Conservation (phyloP, 225 moss, liverwort and hornwort genomes). For the Polytrichum commune region DNA sequence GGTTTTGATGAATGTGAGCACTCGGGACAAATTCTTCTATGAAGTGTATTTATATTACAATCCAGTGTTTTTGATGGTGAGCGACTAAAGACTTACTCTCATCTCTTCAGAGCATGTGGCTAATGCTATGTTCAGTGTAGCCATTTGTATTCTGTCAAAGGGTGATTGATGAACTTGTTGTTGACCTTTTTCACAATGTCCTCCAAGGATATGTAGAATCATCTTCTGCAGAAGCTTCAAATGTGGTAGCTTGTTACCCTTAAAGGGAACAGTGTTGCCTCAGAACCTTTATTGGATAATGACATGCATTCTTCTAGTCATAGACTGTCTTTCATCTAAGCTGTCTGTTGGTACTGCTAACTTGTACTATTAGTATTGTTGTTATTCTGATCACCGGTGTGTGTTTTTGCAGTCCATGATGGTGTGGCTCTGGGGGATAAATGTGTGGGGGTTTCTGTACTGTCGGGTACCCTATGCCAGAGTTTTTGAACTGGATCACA, state of each 20-base stretch:
- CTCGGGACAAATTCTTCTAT: constrained; percentile 70
- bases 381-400: constrained; percentile 12
- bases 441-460: constrained; percentile 73
- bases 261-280: too few species aligned
- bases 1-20: constrained; percentile 58
- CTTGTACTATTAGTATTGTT: neutral
- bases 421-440: constrained; percentile 96
- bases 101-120: too few species aligned
- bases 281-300: too few species aligned
- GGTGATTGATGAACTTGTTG: neutral
- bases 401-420: constrained; percentile 74
- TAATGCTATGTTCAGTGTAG: too few species aligned
- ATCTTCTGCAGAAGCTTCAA: too few species aligned
- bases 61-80: constrained; percentile 85
- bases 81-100: constrained; percentile 10
- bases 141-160: too few species aligned
- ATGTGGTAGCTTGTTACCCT: too few species aligned
- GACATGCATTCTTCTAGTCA: too few species aligned
- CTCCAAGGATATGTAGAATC: too few species aligned
- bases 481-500: constrained; percentile 92
- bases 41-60: constrained; percentile 90
- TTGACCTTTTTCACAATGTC: too few species aligned
- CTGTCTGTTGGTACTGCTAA: too few species aligned
- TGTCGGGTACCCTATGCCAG: constrained; percentile 74
- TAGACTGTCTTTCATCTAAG: too few species aligned